Evolutionary conservation across 768 basidiomycete genomes (phyloP).

Genomic region (Russula sp.): DNA sequence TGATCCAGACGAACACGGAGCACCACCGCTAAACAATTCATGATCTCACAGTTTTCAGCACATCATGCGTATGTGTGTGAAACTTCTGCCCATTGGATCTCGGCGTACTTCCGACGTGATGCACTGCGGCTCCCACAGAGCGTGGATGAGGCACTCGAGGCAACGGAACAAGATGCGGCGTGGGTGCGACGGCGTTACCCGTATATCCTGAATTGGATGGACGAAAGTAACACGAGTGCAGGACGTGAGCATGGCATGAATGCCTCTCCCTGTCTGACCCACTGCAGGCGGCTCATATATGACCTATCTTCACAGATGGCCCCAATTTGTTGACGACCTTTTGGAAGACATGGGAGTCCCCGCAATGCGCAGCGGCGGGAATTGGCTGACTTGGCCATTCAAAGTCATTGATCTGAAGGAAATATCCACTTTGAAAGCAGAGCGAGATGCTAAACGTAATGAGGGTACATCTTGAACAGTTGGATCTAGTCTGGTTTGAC

Average conservation of each 20-base stretch:
- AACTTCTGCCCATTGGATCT: constrained; percentile 58
- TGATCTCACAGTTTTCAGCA: constrained; percentile 41
- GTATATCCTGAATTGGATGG: constrained; percentile 40
- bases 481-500: no score
- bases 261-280: background rate
- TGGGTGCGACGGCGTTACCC: constrained; percentile 56
- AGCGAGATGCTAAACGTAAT: constrained; percentile 36
- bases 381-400: constrained; percentile 63
- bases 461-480: no score
- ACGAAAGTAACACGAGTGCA: constrained; percentile 47
- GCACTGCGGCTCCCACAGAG: constrained; percentile 42
- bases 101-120: constrained; percentile 54
- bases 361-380: constrained; percentile 51
- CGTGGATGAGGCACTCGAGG: constrained; percentile 39
- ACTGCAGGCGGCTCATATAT: background rate
- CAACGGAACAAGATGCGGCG: constrained; percentile 40
- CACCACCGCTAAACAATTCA: background rate
- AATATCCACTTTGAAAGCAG: constrained; percentile 41
- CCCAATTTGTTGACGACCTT: constrained; percentile 51
- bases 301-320: constrained; percentile 42
- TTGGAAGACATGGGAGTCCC: constrained; percentile 56
- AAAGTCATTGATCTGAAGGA: constrained; percentile 45
- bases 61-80: constrained; percentile 52
- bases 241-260: constrained; percentile 34
- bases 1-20: no score